These are phyloP conservation scores for Vaccinium macrocarpon DNA, from an alignment of 148 eudicot genomes.

Conservation along the genomic window DNA sequence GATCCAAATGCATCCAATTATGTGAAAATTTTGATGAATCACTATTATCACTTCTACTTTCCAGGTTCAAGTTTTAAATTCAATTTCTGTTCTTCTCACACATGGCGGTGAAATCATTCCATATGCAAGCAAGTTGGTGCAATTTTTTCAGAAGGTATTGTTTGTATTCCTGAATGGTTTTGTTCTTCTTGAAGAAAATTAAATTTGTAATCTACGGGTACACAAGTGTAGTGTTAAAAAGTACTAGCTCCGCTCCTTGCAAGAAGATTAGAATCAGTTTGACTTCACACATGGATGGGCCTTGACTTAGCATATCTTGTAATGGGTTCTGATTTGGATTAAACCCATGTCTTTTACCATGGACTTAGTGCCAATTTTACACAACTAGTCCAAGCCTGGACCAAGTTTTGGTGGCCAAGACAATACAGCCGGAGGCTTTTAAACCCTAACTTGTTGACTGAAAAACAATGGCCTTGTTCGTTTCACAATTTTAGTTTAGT, in stretches of 20 bases:
- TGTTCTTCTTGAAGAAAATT: neutral
- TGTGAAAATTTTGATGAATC: neutral
- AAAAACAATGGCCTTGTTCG: neutral
- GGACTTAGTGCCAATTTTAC: neutral
- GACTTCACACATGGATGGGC: neutral
- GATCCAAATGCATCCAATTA: neutral
- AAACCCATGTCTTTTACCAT: neutral
- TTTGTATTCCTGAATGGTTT: neutral
- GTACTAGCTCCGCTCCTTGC: neutral
- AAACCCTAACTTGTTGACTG: neutral
- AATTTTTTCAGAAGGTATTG: conserved; percentile 84
- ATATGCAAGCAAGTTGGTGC: conserved; percentile 69
- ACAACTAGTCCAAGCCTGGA: neutral
- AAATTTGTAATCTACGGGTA: conserved; percentile 3
- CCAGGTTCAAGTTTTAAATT: conserved; percentile 95
- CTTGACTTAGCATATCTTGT: neutral
- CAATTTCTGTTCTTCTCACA: conserved; percentile 78
- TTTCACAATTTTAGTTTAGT: too few relatives aligned
- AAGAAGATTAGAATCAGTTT: conserved; percentile 8
- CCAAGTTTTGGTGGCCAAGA: neutral
- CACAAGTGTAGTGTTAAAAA: neutral
- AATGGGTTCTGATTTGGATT: neutral
- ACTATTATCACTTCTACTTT: conserved; percentile 11
- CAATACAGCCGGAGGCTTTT: neutral
- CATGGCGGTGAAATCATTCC: conserved; percentile 69